Conservation (phyloP, 371 early-diverging fungal genomes). For the Cladochytrium tenue region DNA sequence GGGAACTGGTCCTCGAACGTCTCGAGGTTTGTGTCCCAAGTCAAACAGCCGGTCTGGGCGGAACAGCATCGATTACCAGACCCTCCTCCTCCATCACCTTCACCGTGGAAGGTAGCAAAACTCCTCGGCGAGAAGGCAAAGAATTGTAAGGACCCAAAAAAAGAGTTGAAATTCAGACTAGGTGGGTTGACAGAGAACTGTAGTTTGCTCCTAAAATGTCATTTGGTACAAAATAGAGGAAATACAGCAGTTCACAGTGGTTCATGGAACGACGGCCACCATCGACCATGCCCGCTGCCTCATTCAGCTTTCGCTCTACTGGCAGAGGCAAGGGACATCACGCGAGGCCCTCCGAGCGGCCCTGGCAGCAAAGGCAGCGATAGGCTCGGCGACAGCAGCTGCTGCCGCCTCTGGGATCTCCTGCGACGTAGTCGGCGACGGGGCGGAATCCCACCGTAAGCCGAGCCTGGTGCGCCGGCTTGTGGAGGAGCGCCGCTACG, state of each 20-base stretch:
- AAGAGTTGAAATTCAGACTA: slow-evolving; percentile 9
- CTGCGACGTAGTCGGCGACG: too few relatives aligned
- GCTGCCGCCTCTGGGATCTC: too few relatives aligned
- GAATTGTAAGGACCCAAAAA: neutral
- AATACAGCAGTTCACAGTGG: slow-evolving; percentile 11
- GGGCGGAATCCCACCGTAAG: neutral
- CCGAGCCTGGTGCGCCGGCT: slow-evolving; percentile 1
- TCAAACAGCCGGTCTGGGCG: slow-evolving; percentile 30
- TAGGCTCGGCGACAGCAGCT: neutral
- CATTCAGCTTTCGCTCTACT: slow-evolving; percentile 24
- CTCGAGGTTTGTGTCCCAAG: slow-evolving; percentile 21
- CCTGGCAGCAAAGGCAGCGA: slow-evolving; percentile 12
- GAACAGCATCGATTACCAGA: slow-evolving; percentile 10
- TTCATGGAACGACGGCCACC: slow-evolving; percentile 7
- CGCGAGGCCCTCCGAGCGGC: slow-evolving; percentile 27
- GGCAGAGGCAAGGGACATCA: slow-evolving; percentile 15
- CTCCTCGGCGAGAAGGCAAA: slow-evolving; percentile 1
- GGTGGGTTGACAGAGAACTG: too few relatives aligned
- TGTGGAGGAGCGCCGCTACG: slow-evolving; percentile 11
- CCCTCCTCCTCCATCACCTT: slow-evolving; percentile 9
- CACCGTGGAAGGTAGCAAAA: slow-evolving; percentile 3
- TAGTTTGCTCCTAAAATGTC: too few relatives aligned
- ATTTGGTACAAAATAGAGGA: slow-evolving; percentile 6
- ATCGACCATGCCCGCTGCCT: slow-evolving; percentile 18
- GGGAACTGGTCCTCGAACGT: slow-evolving; percentile 23